Evolutionary conservation across 2,329 filamentous ascomycete genomes (phyloP).

Genomic region (Biscogniauxia mediterranea): DNA sequence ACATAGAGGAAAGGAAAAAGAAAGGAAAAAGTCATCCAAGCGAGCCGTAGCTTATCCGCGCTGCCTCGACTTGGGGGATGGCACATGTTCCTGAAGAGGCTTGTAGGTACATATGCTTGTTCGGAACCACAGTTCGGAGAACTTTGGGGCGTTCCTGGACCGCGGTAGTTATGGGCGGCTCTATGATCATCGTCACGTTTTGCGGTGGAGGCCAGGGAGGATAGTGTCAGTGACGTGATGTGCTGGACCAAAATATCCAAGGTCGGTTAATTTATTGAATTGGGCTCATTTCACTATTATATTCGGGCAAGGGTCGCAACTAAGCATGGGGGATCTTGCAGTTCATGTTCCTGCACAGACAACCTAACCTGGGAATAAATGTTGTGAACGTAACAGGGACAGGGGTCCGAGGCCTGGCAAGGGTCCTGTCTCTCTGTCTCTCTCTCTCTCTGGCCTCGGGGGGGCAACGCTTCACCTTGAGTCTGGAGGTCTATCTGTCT

Average conservation of each 20-base stretch:
- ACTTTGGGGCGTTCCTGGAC: conserved; percentile 22
- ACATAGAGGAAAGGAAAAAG: too few relatives aligned
- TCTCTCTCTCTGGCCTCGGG: neutral
- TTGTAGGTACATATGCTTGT: conserved; percentile 8
- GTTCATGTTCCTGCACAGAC: neutral
- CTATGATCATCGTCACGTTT: conserved; percentile 22
- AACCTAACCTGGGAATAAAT: neutral
- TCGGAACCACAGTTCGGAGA: conserved; percentile 21
- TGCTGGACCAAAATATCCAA: neutral
- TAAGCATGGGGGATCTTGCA: neutral
- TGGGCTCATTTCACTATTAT: neutral
- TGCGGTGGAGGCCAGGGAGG: conserved; percentile 12
- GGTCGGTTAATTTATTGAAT: neutral
- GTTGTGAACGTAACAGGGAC: neutral
- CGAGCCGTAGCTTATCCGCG: neutral
- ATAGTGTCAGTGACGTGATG: conserved; percentile 23
- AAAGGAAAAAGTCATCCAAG: neutral
- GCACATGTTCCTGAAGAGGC: conserved; percentile 10
- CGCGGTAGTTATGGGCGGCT: conserved; percentile 22
- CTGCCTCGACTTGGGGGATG: conserved; percentile 11
- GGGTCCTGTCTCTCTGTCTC: neutral
- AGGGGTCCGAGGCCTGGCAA: neutral
- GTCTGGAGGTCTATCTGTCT: too few relatives aligned
- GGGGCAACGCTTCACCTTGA: neutral
- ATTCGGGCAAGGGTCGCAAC: neutral